phyloP scores from a whole-genome alignment of 2,329 filamentous ascomycete species.

The Corinectria fuckeliana region DNA sequence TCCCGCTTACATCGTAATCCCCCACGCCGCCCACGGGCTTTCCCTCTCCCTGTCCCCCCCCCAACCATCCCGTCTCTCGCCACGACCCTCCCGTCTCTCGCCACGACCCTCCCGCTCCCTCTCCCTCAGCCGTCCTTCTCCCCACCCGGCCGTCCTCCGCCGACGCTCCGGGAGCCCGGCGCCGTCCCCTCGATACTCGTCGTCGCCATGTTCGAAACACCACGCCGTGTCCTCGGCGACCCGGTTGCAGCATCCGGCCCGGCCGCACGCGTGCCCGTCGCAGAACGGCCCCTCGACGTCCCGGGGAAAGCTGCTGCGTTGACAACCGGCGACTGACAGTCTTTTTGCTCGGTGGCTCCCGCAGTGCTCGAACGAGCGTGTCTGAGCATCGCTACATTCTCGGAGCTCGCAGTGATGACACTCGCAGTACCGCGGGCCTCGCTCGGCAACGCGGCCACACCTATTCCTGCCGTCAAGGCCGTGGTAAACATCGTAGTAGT shows the following conservation, averaged over 20 bases:
- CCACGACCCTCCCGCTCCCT: background rate
- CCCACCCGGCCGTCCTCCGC: background rate
- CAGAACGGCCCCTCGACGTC: slow-evolving; percentile 24
- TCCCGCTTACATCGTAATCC: slow-evolving; percentile 19
- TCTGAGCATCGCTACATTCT: slow-evolving; percentile 25
- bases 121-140: background rate
- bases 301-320: background rate
- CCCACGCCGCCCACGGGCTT: slow-evolving; percentile 29
- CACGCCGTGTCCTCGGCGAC: slow-evolving; percentile 14
- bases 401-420: slow-evolving; percentile 34
- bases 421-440: slow-evolving; percentile 22
- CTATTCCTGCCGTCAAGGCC: slow-evolving; percentile 15
- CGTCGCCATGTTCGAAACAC: slow-evolving; percentile 25
- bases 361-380: slow-evolving; percentile 27
- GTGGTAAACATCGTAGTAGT: slow-evolving; percentile 14
- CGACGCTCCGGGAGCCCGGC: background rate
- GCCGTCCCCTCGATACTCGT: slow-evolving; percentile 7
- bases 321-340: background rate
- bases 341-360: slow-evolving; percentile 15
- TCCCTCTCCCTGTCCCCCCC: slow-evolving; percentile 16
- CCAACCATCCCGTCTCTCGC: slow-evolving; percentile 16
- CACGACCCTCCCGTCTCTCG: slow-evolving; percentile 10
- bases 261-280: slow-evolving; percentile 28
- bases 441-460: slow-evolving; percentile 19
- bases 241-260: slow-evolving; percentile 26